Evolutionary conservation across 768 basidiomycete genomes (phyloP).

Genomic region (Leccinum disarticulatum): DNA sequence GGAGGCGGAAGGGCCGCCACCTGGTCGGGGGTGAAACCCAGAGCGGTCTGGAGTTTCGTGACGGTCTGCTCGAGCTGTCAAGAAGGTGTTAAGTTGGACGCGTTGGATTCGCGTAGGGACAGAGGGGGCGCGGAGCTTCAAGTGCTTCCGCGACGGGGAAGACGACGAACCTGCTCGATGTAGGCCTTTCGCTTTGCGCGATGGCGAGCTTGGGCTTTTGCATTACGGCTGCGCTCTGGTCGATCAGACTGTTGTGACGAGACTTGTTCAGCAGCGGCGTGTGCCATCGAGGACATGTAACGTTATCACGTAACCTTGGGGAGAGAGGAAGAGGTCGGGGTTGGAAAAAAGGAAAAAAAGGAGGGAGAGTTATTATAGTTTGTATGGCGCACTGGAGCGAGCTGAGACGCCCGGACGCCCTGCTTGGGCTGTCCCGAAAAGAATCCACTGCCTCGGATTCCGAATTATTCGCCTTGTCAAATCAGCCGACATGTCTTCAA

Average conservation of each 20-base stretch:
- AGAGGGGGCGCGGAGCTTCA: slow-evolving; percentile 10
- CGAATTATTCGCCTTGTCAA: slow-evolving; percentile 49
- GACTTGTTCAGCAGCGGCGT: slow-evolving; percentile 46
- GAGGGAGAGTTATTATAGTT: slow-evolving; percentile 38
- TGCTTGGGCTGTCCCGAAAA: slow-evolving; percentile 23
- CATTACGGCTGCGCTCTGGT: slow-evolving; percentile 85
- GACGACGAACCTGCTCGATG: slow-evolving; percentile 70
- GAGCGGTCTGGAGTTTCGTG: slow-evolving; percentile 75
- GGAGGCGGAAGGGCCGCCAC: slow-evolving; percentile 72
- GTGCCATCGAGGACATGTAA: slow-evolving; percentile 60
- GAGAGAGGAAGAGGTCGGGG: slow-evolving; percentile 49
- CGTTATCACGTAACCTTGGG: slow-evolving; percentile 40
- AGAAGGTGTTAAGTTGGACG: slow-evolving; percentile 1
- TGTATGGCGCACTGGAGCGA: slow-evolving; percentile 13
- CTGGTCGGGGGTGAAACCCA: slow-evolving; percentile 73
- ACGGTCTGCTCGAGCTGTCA: slow-evolving; percentile 80
- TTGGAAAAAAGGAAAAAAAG: slow-evolving; percentile 40
- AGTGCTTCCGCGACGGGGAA: slow-evolving; percentile 4
- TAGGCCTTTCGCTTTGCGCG: slow-evolving; percentile 92
- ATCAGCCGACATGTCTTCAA: slow-evolving; percentile 35
- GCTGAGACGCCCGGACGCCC: slow-evolving; percentile 26
- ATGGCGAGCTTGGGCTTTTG: slow-evolving; percentile 86
- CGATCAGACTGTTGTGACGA: slow-evolving; percentile 50
- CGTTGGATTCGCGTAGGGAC: slow-evolving; percentile 9
- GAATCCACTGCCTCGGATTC: slow-evolving; percentile 40